phyloP scores from a whole-genome alignment of 495 filamentous ascomycete genomes.

The Podospora comata region DNA sequence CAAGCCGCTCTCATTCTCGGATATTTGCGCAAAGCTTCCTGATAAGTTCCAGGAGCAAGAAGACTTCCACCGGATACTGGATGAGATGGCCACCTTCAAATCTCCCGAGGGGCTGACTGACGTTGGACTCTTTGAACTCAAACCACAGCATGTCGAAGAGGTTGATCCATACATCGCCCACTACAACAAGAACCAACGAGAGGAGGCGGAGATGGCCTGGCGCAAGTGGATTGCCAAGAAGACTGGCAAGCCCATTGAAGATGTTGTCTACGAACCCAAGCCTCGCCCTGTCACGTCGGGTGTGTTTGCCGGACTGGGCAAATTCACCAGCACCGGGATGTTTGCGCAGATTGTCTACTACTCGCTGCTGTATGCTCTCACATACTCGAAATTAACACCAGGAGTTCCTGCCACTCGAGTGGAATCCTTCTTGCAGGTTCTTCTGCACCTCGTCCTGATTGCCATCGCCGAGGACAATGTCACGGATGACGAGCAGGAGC shows the following conservation, averaged over 20 bases:
- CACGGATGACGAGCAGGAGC: slow-evolving; percentile 47
- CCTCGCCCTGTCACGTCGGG: slow-evolving; percentile 73
- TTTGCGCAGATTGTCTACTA: slow-evolving; percentile 92
- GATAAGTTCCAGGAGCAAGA: slow-evolving; percentile 82
- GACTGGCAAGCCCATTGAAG: slow-evolving; percentile 71
- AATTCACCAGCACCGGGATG: slow-evolving; percentile 75
- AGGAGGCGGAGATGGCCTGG: slow-evolving; percentile 89
- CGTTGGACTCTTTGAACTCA: slow-evolving; percentile 89
- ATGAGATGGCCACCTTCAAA: slow-evolving; percentile 84
- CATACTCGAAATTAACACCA: slow-evolving; percentile 61
- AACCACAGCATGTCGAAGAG: slow-evolving; percentile 74
- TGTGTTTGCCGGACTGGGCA: slow-evolving; percentile 67
- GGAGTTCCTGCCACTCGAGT: slow-evolving; percentile 74
- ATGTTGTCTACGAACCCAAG: slow-evolving; percentile 92
- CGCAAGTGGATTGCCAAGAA: slow-evolving; percentile 82
- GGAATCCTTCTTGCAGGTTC: slow-evolving; percentile 87
- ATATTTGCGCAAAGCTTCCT: slow-evolving; percentile 73
- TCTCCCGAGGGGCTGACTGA: slow-evolving; percentile 88
- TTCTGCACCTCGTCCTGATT: slow-evolving; percentile 80
- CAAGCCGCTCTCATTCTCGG: slow-evolving; percentile 90
- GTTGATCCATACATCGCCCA: slow-evolving; percentile 94
- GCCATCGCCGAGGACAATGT: slow-evolving; percentile 77
- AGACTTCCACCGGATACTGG: slow-evolving; percentile 74
- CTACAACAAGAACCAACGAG: slow-evolving; percentile 94
- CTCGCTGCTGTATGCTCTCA: slow-evolving; percentile 72